Conservation (phyloP, 192 early-diverging fungal species). For the Dissophora ornata region DNA sequence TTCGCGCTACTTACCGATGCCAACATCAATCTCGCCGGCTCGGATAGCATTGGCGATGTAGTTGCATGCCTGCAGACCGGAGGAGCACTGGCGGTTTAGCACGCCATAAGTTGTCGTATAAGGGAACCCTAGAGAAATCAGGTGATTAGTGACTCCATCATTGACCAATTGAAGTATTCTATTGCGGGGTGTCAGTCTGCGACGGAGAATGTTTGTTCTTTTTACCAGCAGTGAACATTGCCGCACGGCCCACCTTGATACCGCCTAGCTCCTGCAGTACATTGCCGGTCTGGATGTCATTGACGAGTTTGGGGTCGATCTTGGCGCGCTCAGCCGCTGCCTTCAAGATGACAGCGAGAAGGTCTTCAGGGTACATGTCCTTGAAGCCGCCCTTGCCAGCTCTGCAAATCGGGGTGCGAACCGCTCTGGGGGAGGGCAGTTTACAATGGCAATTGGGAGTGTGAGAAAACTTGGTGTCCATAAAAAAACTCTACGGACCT, state of each 20-base stretch:
- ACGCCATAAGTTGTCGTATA: constrained; percentile 82
- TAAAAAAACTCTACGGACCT: too few relatives aligned
- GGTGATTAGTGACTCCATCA: not conserved
- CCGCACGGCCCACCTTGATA: constrained; percentile 91
- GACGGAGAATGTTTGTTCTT: not conserved
- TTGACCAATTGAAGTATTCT: too few relatives aligned
- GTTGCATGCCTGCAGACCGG: constrained; percentile 89
- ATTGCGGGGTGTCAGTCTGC: too few relatives aligned
- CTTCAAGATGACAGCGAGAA: constrained; percentile 73
- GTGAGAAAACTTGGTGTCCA: too few relatives aligned
- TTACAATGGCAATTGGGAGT: too few relatives aligned
- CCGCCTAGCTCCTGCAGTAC: constrained; percentile 91
- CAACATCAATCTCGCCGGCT: constrained; percentile 89
- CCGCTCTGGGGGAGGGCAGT: constrained; percentile 64
- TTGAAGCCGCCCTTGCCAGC: constrained; percentile 94
- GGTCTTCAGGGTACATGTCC: constrained; percentile 80
- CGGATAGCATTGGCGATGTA: constrained; percentile 90
- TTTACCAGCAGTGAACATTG: constrained; percentile 85
- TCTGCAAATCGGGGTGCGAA: constrained; percentile 89
- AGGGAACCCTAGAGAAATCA: constrained; percentile 69
- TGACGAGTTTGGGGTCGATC: constrained; percentile 85
- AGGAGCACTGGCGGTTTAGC: constrained; percentile 95
- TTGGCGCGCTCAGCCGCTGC: constrained; percentile 79
- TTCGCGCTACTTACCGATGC: constrained; percentile 83
- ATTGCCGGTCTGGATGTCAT: constrained; percentile 96